Conservation (phyloP, 768 basidiomycete species). For the Termitomyces sp. region DNA sequence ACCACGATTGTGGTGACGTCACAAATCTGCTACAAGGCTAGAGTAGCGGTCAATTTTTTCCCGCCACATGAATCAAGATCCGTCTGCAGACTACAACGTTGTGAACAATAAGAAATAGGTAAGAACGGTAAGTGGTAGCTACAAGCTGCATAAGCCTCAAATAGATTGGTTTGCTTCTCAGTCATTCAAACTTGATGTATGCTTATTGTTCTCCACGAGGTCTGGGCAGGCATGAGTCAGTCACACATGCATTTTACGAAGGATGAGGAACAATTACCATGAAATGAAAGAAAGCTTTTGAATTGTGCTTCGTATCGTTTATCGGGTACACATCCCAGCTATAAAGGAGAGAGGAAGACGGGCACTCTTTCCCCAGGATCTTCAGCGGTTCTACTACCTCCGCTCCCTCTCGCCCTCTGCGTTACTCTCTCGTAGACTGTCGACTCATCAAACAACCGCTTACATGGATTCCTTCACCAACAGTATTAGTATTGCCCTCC, state of each 20-base stretch:
- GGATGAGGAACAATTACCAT: neutral
- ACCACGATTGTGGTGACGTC: too few species aligned
- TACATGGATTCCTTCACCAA: conserved; percentile 9
- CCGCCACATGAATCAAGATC: too few species aligned
- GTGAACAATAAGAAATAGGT: too few species aligned
- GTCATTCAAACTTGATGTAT: too few species aligned
- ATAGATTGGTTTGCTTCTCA: too few species aligned
- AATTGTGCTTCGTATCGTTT: neutral
- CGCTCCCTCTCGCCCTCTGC: neutral
- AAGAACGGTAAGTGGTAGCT: too few species aligned
- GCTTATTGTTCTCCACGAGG: neutral
- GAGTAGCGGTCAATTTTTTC: too few species aligned
- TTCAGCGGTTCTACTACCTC: neutral
- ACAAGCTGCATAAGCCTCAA: too few species aligned
- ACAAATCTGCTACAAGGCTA: too few species aligned
- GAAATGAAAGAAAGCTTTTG: neutral
- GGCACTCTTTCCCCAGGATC: neutral
- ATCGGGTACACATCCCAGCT: neutral
- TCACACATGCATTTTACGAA: too few species aligned
- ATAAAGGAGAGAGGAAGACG: neutral
- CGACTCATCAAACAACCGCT: neutral
- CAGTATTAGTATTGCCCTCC: neutral
- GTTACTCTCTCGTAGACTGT: neutral
- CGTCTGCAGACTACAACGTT: too few species aligned
- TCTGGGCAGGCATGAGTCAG: neutral